Evolutionary conservation across 352 stramenopile species (phyloP).

Genomic region (Globisporangium camurandrum): DNA sequence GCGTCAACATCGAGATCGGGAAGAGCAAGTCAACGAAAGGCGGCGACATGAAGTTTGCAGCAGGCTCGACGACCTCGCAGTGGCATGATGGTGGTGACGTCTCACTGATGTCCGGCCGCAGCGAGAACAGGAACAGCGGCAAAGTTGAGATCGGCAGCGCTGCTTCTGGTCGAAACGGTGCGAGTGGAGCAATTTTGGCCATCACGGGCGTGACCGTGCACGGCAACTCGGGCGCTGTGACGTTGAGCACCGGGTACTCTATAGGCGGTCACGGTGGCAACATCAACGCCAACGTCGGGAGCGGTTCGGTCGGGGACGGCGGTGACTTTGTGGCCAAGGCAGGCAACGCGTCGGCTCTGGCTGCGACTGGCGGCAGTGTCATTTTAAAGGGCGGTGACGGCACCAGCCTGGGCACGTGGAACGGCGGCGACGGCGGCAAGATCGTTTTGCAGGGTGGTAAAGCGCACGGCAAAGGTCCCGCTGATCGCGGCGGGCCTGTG

Average conservation of each 20-base stretch:
- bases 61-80: slow-evolving; percentile 34
- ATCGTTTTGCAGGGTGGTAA: slow-evolving; percentile 56
- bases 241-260: slow-evolving; percentile 60
- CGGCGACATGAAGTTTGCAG: slow-evolving; percentile 62
- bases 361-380: slow-evolving; percentile 41
- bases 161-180: slow-evolving; percentile 64
- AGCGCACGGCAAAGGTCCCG: slow-evolving; percentile 36
- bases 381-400: slow-evolving; percentile 33
- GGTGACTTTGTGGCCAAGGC: slow-evolving; percentile 64
- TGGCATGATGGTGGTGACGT: slow-evolving; percentile 70
- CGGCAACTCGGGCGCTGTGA: slow-evolving; percentile 65
- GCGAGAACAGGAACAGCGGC: slow-evolving; percentile 63
- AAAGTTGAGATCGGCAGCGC: slow-evolving; percentile 64
- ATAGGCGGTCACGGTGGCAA: slow-evolving; percentile 48
- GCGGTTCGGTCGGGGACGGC: slow-evolving; percentile 35
- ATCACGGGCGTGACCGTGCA: slow-evolving; percentile 42
- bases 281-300: slow-evolving; percentile 57
- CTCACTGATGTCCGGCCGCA: slow-evolving; percentile 66
- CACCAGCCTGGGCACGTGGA: slow-evolving; percentile 32
- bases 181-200: slow-evolving; percentile 63
- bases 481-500: slow-evolving; percentile 45
- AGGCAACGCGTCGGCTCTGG: slow-evolving; percentile 39
- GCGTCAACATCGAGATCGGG: slow-evolving; percentile 42
- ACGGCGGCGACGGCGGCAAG: slow-evolving; percentile 62
- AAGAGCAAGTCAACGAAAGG: slow-evolving; percentile 48